Base-by-base conservation (phyloP, 345 rosid genomes). In the Nasturtium officinale region DNA sequence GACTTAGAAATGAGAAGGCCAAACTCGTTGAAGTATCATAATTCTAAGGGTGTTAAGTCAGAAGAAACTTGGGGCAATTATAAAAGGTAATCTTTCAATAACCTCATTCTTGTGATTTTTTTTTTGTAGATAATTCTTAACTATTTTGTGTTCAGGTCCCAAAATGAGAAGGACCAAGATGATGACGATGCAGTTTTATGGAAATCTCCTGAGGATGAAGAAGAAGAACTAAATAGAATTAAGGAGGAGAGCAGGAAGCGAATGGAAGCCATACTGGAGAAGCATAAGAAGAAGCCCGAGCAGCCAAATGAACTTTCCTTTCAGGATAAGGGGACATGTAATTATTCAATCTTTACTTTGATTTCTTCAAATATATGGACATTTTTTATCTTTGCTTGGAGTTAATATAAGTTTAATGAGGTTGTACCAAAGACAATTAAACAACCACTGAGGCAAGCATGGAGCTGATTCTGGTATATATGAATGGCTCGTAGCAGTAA, bases 201-300 rank as follows among this genome's bases (percentile, higher is more conserved):
- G 69, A 77, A 83, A 80, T 80, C 79, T 74, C 91, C 84, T 55
- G 96, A 87, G 66, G 85, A 83, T 65, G 97, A 89, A 78, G 97
- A 89, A 73, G 98, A 91, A 17, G 92, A 96, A 72, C 69, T 96
- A n/a, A 81, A 86, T 58, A 89, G 82, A 81, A 84, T 96, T 35
- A 95, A 82, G 86, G 96, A 89, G 81, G 95, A 92, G 82, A 96
- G 99, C 77, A 87, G 96, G 84, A 89, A 84, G 81, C 79, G 85
- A 71, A 87, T 82, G 80, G 86, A 89, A 62, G 98, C 95, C 59
- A 89, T 96, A 78, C 72, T 92, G 74, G 91, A 85, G 76, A 90
- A 90, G 71, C 72, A 87, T 78, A 90, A 74, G 79, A 84, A 82
- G 74, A 78, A 82, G 87, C 81, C 82, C 21, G 50, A 82, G 84